Evolutionary conservation across 495 filamentous ascomycete genomes (phyloP).

Genomic region (Penicillium mononematosum): DNA sequence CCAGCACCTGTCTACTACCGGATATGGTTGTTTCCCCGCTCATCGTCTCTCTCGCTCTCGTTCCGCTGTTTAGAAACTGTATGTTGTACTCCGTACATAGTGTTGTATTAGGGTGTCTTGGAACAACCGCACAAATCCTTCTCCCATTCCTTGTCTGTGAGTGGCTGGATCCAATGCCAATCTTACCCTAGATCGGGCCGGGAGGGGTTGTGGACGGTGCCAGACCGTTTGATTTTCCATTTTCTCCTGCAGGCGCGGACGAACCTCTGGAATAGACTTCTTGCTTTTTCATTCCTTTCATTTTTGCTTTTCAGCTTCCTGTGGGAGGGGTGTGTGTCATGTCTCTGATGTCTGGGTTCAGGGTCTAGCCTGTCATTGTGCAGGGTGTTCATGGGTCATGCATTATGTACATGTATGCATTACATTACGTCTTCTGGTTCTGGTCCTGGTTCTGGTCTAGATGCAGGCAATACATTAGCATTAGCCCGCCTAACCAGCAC

Average conservation of each 20-base stretch:
- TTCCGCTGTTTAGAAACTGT: background rate
- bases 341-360: background rate
- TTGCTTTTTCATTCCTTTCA: background rate
- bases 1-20: too few relatives aligned
- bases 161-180: too few relatives aligned
- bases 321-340: background rate
- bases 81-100: too few relatives aligned
- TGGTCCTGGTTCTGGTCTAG: background rate
- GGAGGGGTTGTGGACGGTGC: background rate
- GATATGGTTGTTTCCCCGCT: too few relatives aligned
- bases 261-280: slow-evolving; percentile 26
- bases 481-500: background rate
- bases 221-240: slow-evolving; percentile 19
- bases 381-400: background rate
- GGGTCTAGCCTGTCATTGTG: background rate
- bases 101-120: background rate
- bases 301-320: background rate
- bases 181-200: background rate
- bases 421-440: background rate
- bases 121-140: background rate
- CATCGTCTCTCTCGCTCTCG: background rate
- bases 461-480: background rate
- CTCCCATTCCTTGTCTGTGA: too few relatives aligned
- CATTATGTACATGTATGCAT: slow-evolving; percentile 5
- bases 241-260: slow-evolving; percentile 21